These are phyloP conservation scores for Cercospora brassicicola DNA, from an alignment of 2,329 filamentous ascomycete species.

Conservation along the genomic window DNA sequence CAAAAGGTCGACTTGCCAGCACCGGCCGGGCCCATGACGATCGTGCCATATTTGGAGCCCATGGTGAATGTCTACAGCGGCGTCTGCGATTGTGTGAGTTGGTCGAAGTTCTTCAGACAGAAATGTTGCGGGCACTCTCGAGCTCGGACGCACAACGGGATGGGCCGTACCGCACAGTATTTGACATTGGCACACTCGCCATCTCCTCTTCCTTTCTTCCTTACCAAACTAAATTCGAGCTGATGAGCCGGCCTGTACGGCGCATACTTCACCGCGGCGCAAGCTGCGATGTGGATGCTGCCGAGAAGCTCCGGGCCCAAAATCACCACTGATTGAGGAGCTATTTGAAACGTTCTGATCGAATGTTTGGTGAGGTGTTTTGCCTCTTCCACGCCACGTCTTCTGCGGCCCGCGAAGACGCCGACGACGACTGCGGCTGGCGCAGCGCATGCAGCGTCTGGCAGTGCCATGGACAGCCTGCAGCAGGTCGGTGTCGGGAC, in stretches of 20 bases:
- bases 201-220: conserved; percentile 45
- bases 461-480: neutral
- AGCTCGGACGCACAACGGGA: neutral
- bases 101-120: neutral
- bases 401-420: neutral
- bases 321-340: conserved; percentile 49
- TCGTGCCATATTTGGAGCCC: conserved; percentile 75
- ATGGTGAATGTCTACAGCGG: conserved; percentile 20
- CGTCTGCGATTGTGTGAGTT: neutral
- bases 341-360: conserved; percentile 49
- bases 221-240: conserved; percentile 75
- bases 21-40: conserved; percentile 97
- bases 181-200: conserved; percentile 4
- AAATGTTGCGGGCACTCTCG: neutral
- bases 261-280: conserved; percentile 41
- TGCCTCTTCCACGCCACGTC: neutral
- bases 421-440: neutral
- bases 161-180: neutral
- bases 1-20: conserved; percentile 98
- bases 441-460: neutral
- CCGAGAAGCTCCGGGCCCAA: conserved; percentile 49
- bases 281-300: conserved; percentile 48
- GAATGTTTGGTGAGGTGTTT: conserved; percentile 41
- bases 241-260: conserved; percentile 67
- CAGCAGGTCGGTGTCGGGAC: neutral